Evolutionary conservation across 495 filamentous ascomycete species (phyloP), one percentile per base, ranked within the genome.

Genomic region (Annulohypoxylon stygium): DNA sequence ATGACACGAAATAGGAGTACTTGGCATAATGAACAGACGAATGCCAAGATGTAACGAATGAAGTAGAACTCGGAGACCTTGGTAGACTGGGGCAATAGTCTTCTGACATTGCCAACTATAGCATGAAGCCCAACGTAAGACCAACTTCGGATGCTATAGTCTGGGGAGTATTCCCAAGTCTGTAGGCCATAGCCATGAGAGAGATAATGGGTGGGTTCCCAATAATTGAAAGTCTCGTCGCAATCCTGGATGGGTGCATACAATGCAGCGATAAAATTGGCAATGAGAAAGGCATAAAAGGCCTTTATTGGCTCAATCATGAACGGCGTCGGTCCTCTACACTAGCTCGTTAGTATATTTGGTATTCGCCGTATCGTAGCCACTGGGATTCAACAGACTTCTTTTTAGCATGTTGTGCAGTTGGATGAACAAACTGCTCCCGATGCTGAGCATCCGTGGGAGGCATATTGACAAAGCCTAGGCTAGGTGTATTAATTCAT

Each of bases 211-310:
- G 94, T 90, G 1, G 97, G 96, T 76, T 99, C 97, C 97, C 97
- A 99, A 83, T 97, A 99, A 76, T 99, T 99, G 86, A 97, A 99
- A 3, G 95, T 94, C 83, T 99, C 97, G 78, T 99, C 97, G 77
- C 97, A 99, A 80, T 99, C 97, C 76, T 97, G 95, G 74, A 99
- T 98, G 0, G 97, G 97, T 0, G 93, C 88, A 75, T 89, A 95
- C 18, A 90, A 75, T n/a, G 95, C 95, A 23, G 95, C 91, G 33
- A 95, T 74, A 20, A 89, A 62, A 76, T 96, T 93, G 59, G 90
- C 88, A 50, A 83, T 80, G 37, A 97, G 83, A 68, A 94, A 94
- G 64, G 93, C 76, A 74, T 93, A 94, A 79, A 97, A 93, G 1
- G 91, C 89, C 41, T 87, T 83, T 68, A 93, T 91, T 47, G 92